Evolutionary conservation across 2,329 filamentous ascomycete genomes (phyloP).

Genomic region (Keithomyces neogunnii): DNA sequence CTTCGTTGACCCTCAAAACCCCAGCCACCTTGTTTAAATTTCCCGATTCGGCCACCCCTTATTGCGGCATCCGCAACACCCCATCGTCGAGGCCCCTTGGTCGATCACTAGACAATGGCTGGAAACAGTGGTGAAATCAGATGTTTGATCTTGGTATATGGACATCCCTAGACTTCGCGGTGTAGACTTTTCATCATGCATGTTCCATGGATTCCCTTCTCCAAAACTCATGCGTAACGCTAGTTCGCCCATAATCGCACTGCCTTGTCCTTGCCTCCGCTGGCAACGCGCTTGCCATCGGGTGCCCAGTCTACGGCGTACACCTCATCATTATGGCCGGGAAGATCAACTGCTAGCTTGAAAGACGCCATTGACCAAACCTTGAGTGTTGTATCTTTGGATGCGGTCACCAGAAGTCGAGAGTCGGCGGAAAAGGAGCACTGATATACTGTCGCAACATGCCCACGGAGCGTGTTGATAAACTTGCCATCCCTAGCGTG

Average conservation of each 20-base stretch:
- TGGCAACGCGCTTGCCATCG: constrained; percentile 80
- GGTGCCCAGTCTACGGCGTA: constrained; percentile 94
- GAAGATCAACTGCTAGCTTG: constrained; percentile 72
- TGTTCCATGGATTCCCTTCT: no score
- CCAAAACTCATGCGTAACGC: neutral
- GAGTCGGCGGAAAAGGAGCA: constrained; percentile 89
- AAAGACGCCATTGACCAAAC: constrained; percentile 86
- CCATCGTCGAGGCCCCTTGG: no score
- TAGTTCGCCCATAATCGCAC: constrained; percentile 59
- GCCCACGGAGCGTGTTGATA: constrained; percentile 77
- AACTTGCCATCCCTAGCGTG: constrained; percentile 57
- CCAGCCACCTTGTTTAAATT: no score
- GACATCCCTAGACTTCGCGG: neutral
- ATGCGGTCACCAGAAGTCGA: constrained; percentile 75
- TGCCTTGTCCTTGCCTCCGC: constrained; percentile 86
- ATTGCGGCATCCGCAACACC: no score
- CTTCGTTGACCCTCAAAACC: no score
- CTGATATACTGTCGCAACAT: constrained; percentile 86
- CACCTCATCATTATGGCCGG: constrained; percentile 86
- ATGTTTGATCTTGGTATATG: neutral
- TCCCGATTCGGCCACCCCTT: no score
- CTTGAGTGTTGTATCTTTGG: constrained; percentile 89
- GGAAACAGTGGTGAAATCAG: no score
- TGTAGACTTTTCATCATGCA: neutral
- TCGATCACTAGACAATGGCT: no score